phyloP scores from a whole-genome alignment of 2,329 filamentous ascomycete genomes.

The Fulvia fulva region DNA sequence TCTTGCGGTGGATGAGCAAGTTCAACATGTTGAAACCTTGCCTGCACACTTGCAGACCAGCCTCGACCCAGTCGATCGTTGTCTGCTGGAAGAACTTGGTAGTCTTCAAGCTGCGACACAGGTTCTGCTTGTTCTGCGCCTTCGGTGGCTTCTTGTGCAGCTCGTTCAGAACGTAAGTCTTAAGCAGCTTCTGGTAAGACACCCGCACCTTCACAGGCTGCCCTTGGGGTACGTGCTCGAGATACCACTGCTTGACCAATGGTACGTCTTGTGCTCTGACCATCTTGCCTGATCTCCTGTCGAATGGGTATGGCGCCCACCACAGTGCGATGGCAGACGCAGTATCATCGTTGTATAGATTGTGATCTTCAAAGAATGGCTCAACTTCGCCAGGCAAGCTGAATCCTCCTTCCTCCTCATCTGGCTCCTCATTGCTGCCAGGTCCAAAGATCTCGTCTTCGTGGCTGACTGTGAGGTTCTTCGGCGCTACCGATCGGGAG shows the following conservation, averaged over 20 bases:
- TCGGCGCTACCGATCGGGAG: slow-evolving; percentile 85
- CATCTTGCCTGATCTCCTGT: slow-evolving; percentile 91
- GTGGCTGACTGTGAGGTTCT: slow-evolving; percentile 86
- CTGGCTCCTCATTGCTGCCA: slow-evolving; percentile 77
- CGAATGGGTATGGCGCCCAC: slow-evolving; percentile 98
- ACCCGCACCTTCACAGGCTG: slow-evolving; percentile 96
- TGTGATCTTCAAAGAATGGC: slow-evolving; percentile 86
- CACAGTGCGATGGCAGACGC: slow-evolving; percentile 87
- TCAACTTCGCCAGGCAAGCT: slow-evolving; percentile 74
- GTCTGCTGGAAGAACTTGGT: slow-evolving; percentile 99
- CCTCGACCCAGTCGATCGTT: slow-evolving; percentile 98
- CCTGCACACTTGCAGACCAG: slow-evolving; percentile 93
- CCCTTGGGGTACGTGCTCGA: slow-evolving; percentile 86
- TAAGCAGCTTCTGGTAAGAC: slow-evolving; percentile 95
- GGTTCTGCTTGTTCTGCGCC: slow-evolving; percentile 88
- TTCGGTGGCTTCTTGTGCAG: slow-evolving; percentile 94
- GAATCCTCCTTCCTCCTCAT: slow-evolving; percentile 53
- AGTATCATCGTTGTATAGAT: slow-evolving; percentile 84
- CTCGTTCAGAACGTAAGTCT: slow-evolving; percentile 94
- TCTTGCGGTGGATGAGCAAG: slow-evolving; percentile 94
- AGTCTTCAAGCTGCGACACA: slow-evolving; percentile 83
- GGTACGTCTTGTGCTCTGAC: slow-evolving; percentile 96
- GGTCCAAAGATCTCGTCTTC: slow-evolving; percentile 90
- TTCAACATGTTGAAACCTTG: slow-evolving; percentile 99
- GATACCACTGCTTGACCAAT: slow-evolving; percentile 95